A percentile compares a stretch with the other conserved stretches of the same genome.
Conservation (phyloP, 192 early-diverging fungal species). For the Mortierella claussenii region DNA sequence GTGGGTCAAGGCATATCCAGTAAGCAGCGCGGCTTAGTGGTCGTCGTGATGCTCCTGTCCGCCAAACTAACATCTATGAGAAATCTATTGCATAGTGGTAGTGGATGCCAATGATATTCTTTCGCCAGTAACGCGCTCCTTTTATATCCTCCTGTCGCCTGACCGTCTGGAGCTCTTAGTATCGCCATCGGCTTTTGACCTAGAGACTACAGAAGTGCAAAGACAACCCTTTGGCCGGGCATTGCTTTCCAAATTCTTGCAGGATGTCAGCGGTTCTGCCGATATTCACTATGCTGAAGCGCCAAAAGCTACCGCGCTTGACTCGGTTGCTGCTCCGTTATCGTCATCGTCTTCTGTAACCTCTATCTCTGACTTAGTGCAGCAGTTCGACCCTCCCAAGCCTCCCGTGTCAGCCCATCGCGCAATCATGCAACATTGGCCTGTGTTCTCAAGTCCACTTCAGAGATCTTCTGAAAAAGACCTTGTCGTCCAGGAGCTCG, state of each 20-base stretch:
- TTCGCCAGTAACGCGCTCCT: background rate
- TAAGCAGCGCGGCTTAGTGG: background rate
- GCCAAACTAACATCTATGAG: background rate
- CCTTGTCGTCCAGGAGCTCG: background rate
- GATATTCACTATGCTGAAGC: background rate
- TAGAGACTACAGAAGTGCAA: background rate
- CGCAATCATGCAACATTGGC: slow-evolving; percentile 11
- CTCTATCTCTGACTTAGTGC: no score
- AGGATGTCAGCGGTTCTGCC: background rate
- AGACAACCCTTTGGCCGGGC: slow-evolving; percentile 9
- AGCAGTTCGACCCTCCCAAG: no score
- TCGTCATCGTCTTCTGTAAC: background rate
- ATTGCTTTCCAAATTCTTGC: slow-evolving; percentile 1
- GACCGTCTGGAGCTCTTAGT: slow-evolving; percentile 3
- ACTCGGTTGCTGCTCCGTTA: background rate
- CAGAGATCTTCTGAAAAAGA: background rate
- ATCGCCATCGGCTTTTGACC: background rate
- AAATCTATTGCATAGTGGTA: background rate
- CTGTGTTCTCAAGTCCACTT: background rate
- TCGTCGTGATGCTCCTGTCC: no score
- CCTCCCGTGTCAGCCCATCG: background rate
- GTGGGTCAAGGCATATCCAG: background rate
- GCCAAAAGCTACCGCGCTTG: background rate
- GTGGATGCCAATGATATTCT: background rate
- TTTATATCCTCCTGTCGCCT: slow-evolving; percentile 1